A percentile compares a stretch with the other conserved stretches of the same genome.
Conservation (phyloP, 176 grass and related monocot genomes). For the Phoenix roebelenii region DNA sequence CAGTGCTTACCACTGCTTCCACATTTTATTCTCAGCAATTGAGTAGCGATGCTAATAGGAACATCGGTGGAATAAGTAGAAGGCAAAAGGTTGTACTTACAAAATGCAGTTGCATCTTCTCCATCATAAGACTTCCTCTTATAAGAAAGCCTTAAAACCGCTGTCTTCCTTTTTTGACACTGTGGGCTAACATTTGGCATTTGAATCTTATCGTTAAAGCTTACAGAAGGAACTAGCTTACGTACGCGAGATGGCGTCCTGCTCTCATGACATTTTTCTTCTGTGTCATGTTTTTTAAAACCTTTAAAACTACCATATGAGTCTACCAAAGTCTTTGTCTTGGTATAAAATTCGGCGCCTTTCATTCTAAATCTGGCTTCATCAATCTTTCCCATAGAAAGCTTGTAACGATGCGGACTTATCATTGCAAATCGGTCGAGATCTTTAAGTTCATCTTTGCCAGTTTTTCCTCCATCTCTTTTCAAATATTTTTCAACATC, state of each 20-base stretch:
- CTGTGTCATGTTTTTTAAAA: slow-evolving; percentile 36
- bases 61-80: not conserved
- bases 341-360: slow-evolving; percentile 22
- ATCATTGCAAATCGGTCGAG: not conserved
- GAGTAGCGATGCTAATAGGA: too few species aligned
- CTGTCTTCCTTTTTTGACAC: slow-evolving; percentile 56
- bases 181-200: slow-evolving; percentile 32
- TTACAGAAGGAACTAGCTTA: slow-evolving; percentile 60
- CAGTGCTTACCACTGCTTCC: too few species aligned
- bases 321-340: slow-evolving; percentile 20
- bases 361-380: slow-evolving; percentile 41
- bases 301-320: slow-evolving; percentile 47
- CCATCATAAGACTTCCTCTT: slow-evolving; percentile 62
- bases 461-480: slow-evolving; percentile 33
- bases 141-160: slow-evolving; percentile 66
- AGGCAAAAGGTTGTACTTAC: slow-evolving; percentile 28
- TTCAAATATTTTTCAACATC: slow-evolving; percentile 59
- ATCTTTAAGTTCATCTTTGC: not conserved
- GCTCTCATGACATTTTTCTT: slow-evolving; percentile 45
- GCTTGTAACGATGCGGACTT: not conserved
- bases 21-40: too few species aligned
- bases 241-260: slow-evolving; percentile 39
- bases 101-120: slow-evolving; percentile 41
- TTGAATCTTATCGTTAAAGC: slow-evolving; percentile 55
- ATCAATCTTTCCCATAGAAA: slow-evolving; percentile 31